Evolutionary conservation across 345 rosid genomes (phyloP), one percentile per base, ranked within the genome.

Genomic region (Psidium friedrichsthalianum): DNA sequence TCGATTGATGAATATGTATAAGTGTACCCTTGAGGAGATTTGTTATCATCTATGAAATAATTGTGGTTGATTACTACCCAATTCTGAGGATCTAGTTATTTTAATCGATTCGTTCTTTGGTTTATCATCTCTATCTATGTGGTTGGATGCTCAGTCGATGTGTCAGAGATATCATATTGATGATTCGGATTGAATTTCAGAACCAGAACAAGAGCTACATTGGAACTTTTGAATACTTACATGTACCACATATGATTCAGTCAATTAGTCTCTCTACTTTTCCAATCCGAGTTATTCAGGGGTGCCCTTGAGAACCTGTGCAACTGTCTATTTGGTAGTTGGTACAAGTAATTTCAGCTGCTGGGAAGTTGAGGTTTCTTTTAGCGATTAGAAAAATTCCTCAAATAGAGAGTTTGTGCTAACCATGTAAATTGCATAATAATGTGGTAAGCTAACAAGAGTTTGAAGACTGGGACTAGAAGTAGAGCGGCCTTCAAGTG

Each of bases 1-100:
- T 90, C 14, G 91, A 88, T 87, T 90, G 86, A 87, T 32, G 47
- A 81, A 83, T 6, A 14, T n/a, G 56, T 32, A 36, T 47, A 13
- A 56, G 49, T 40, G 82, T 32, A 18, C 82, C 40, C 27, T 54
- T 55, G 78, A 18, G 74, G 52, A 2, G n/a, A 56, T 42, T 58
- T 47, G 36, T 83, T 29, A 2, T 58, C 78, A 69, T 69, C 47
- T 18, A 18, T 4, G 78, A 36, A 69, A 36, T 69, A 69, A 69
- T 69, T 69, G 47, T 36, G 47, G 78, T 32, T 12, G 78, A 69
- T 32, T 32, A 18, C 47, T 69, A 44, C 24, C 14, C 25, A 69
- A 40, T 69, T 69, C 47, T 69, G 47, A 18, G 44, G 25, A 69
- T 69, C 13, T 36, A 36, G 42, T 69, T 24, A 36, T 18, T 18